Base-by-base conservation (phyloP, 768 basidiomycete genomes). In the Suillus ampliporus region DNA sequence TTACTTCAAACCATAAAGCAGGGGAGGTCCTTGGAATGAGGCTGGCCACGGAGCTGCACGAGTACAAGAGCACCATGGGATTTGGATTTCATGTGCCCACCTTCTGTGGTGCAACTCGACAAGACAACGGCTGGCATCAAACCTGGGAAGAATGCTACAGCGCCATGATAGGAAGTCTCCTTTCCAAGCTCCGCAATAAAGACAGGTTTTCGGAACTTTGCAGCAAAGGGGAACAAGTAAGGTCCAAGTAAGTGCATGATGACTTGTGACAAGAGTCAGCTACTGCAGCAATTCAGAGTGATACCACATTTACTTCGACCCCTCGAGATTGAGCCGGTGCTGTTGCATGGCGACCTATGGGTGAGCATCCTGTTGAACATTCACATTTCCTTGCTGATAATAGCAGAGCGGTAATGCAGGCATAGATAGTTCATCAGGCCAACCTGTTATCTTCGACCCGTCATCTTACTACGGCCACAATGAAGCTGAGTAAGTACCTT, bases 331-430 rank as follows among this genome's bases (percentile, higher is more conserved):
- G 74, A 85, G 46, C 92, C 92, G 2, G 90, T 88, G 2, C 80
- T 92, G 23, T 71, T 92, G 11, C 92, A 94, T 65, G 92, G 92
- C 1, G 92, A 93, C 71, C 79, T 93, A 40, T 94, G 92, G 91
- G 91, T 89, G 73, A 19, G 47, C 44, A 34, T 38, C 43, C 61
- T 40, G 40, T 60, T 28, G 61, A 54, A 57, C 61, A 57, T 48
- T 46, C 52, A 60, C 60, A 44, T 23, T n/a, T 26, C 23, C 21
- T 46, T 56, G 10, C 15, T 28, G 34, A 54, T 67, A 37, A 44
- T 35, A 35, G 28, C 23, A 92, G 91, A 90, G 87, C 62, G 91
- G 91, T 8, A 93, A 92, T 71, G 85, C 82, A 4, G 91, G 92
- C 9, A 78, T 83, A 26, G 87, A 91, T 63, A 71, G 68, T 41